These are phyloP conservation scores for Alternaria arborescens DNA, from an alignment of 2,329 filamentous ascomycete species.

Conservation along the genomic window DNA sequence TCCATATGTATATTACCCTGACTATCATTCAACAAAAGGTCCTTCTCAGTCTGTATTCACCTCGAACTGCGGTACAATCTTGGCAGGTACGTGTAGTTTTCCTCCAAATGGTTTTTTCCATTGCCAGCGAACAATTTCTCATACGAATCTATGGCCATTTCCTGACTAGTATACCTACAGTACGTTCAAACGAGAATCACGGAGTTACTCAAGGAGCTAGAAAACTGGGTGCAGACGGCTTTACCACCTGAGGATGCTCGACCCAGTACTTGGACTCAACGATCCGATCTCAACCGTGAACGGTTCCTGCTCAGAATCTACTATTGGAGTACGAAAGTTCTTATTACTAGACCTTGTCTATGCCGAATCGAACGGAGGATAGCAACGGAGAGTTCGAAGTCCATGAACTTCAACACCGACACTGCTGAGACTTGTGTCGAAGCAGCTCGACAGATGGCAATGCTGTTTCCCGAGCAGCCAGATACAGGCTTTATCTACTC, in stretches of 20 bases:
- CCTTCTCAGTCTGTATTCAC: slow-evolving; percentile 47
- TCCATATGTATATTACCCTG: slow-evolving; percentile 32
- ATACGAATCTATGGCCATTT: background rate
- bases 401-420: slow-evolving; percentile 44
- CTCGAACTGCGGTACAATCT: slow-evolving; percentile 40
- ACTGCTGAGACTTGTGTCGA: slow-evolving; percentile 46
- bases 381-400: slow-evolving; percentile 33
- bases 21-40: slow-evolving; percentile 45
- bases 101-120: background rate
- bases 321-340: slow-evolving; percentile 48
- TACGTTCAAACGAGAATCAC: slow-evolving; percentile 44
- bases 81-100: slow-evolving; percentile 42
- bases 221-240: slow-evolving; percentile 42
- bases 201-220: slow-evolving; percentile 40
- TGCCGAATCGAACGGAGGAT: slow-evolving; percentile 49
- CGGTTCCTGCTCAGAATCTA: slow-evolving; percentile 33
- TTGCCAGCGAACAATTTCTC: background rate
- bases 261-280: slow-evolving; percentile 25
- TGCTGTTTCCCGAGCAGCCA: slow-evolving; percentile 43
- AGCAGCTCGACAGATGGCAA: slow-evolving; percentile 44
- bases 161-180: slow-evolving; percentile 15
- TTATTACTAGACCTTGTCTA: slow-evolving; percentile 52
- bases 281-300: slow-evolving; percentile 18
- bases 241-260: slow-evolving; percentile 13
- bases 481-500: slow-evolving; percentile 39